phyloP scores from a whole-genome alignment of 1,139 yeast species.

The Lodderomyces metapsilosis region DNA sequence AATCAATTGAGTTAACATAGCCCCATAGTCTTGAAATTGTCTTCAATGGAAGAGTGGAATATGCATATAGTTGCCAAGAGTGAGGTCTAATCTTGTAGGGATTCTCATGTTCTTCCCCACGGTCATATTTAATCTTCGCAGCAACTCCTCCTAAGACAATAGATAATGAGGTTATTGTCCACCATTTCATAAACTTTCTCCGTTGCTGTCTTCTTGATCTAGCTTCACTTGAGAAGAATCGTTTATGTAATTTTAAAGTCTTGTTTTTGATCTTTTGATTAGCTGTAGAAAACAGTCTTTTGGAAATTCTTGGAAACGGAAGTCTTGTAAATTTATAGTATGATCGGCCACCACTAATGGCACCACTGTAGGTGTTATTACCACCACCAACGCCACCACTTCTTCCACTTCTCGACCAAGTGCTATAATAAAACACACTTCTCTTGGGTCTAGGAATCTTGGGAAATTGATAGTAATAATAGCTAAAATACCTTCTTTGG shows the following conservation, averaged over 20 bases:
- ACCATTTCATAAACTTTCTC: constrained; percentile 60
- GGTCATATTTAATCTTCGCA: constrained; percentile 47
- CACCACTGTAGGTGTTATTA: constrained; percentile 4
- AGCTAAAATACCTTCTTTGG: constrained; percentile 22
- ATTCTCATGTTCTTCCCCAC: constrained; percentile 34
- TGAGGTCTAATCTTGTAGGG: constrained; percentile 56
- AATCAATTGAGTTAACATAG: constrained; percentile 70
- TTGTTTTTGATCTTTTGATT: constrained; percentile 36
- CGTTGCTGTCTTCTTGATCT: constrained; percentile 44
- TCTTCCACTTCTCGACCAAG: constrained; percentile 30
- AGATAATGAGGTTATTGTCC: constrained; percentile 65
- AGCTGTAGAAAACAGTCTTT: constrained; percentile 39
- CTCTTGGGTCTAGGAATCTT: constrained; percentile 65
- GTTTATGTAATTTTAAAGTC: constrained; percentile 36
- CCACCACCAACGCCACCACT: constrained; percentile 3
- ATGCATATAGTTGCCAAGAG: constrained; percentile 87
- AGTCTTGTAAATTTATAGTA: constrained; percentile 8
- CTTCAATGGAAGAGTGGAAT: constrained; percentile 87
- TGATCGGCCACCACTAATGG: constrained; percentile 1
- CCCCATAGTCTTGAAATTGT: constrained; percentile 96
- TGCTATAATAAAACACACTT: constrained; percentile 54
- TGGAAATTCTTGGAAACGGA: constrained; percentile 20
- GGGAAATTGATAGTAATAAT: constrained; percentile 51
- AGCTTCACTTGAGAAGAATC: constrained; percentile 47
- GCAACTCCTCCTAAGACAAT: constrained; percentile 66